A percentile compares a stretch with the other conserved stretches of the same genome.
Evolutionary conservation across 768 basidiomycete species (phyloP).

Genomic region (Suillus clintonianus): DNA sequence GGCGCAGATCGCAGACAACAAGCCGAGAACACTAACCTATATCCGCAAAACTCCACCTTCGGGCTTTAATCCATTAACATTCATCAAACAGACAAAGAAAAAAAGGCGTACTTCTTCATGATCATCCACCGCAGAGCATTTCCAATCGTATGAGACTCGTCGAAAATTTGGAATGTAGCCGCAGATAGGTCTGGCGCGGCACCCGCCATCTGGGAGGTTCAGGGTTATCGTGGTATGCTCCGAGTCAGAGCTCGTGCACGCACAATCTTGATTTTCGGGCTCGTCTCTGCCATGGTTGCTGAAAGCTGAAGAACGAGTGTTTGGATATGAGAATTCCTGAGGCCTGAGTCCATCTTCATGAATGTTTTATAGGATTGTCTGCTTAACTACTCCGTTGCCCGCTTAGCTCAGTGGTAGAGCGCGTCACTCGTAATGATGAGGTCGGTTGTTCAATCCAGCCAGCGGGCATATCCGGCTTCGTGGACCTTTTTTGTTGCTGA

Average conservation of each 20-base stretch:
- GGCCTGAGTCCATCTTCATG: too few species aligned
- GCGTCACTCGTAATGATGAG: slow-evolving; percentile 41
- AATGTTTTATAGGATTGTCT: background rate
- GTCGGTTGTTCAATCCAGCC: slow-evolving; percentile 49
- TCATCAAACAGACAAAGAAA: background rate
- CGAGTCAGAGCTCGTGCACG: background rate
- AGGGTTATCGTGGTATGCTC: background rate
- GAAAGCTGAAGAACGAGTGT: background rate
- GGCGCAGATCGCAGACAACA: background rate
- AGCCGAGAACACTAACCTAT: slow-evolving; percentile 59
- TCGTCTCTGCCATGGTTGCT: slow-evolving; percentile 28
- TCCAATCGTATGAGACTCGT: slow-evolving; percentile 50
- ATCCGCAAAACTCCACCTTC: slow-evolving; percentile 97
- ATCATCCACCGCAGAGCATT: slow-evolving; percentile 97
- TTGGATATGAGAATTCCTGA: too few species aligned
- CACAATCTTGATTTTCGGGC: slow-evolving; percentile 35
- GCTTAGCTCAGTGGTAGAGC: slow-evolving; percentile 37
- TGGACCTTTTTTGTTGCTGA: too few species aligned
- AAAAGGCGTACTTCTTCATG: slow-evolving; percentile 97
- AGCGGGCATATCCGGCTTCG: too few species aligned
- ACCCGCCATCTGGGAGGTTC: slow-evolving; percentile 69
- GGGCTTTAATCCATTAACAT: slow-evolving; percentile 53
- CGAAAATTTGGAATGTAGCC: slow-evolving; percentile 67
- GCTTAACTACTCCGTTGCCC: background rate
- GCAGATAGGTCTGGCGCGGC: slow-evolving; percentile 80